phyloP scores from a whole-genome alignment of 129 eudicot species.

The Ambrosia trifida region DNA sequence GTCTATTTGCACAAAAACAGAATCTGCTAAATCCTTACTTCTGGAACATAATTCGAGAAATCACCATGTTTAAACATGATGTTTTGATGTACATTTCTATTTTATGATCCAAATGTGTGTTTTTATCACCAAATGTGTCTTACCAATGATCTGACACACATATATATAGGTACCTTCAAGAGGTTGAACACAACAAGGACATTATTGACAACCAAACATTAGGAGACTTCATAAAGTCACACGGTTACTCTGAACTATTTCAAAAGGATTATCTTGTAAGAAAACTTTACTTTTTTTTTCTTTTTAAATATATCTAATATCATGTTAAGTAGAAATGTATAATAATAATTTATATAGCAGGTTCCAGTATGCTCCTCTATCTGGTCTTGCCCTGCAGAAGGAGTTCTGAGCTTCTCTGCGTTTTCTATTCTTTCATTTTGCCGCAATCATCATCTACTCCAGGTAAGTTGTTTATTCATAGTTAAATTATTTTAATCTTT shows the following conservation, averaged over 20 bases:
- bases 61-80: conserved; percentile 73
- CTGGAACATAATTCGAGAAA: conserved; percentile 86
- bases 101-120: no score
- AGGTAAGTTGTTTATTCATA: conserved; percentile 40
- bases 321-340: no score
- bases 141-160: background rate
- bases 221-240: conserved; percentile 70
- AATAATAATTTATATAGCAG: conserved; percentile 44
- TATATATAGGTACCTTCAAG: conserved; percentile 84
- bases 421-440: conserved; percentile 79
- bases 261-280: conserved; percentile 88
- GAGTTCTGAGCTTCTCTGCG: conserved; percentile 90
- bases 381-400: conserved; percentile 94
- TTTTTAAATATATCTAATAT: no score
- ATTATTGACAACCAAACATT: conserved; percentile 71
- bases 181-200: conserved; percentile 71
- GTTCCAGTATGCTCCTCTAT: conserved; percentile 84
- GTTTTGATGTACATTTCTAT: conserved; percentile 53
- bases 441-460: conserved; percentile 88
- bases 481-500: background rate
- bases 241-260: conserved; percentile 83
- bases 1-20: conserved; percentile 84
- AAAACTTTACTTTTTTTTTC: background rate
- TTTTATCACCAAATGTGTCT: no score
- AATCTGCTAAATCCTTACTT: conserved; percentile 75